Evolutionary conservation across 2,329 filamentous ascomycete genomes (phyloP), one percentile per base, ranked within the genome.

Genomic region (Colletotrichum lindemuthianum): DNA sequence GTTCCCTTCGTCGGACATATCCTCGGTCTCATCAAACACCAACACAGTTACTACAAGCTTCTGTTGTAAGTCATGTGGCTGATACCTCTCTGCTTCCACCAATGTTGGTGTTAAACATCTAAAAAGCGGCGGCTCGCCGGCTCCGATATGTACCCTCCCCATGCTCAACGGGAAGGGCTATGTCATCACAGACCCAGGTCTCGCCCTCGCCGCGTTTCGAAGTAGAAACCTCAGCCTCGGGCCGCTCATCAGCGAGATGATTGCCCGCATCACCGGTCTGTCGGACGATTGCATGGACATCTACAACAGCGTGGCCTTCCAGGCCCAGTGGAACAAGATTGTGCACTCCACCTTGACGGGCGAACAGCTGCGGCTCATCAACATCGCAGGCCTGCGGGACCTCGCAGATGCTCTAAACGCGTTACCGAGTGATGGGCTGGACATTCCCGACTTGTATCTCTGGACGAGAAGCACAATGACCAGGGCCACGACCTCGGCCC

Each of bases 1-100:
- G 72, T 84, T 43, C 82, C 82, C 0, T 71, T 79, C 36, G 65
- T 84, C 45, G 82, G 82, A 2, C 82, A 84, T 67, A 72, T 82
- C 32, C 70, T 84, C 36, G 77, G 78, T 6, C 73, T 83, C 12
- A n/a, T 49, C 24, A 49, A 36, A 15, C 24, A 49, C 10, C 24
- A 49, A 33, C 47, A 49, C 3, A 34, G 47, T 33, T 34, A 49
- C 47, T 36, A 49, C 24, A 49, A 49, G 24, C 8, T 49, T 2
- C 12, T 34, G 2, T 49, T 33, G 16, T 48, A 33, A 48, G 8
- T 10, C 12, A 32, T 48, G 15, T 48, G 8, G n/a, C 11, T 13
- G n/a, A n/a, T n/a, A 10, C 9, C 39, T 10, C 4, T 40, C 39
- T 40, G 9, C 1, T 1, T 24, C 4, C 4, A 24, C 4, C 24